These are phyloP conservation scores for Neurospora sp. DNA, from an alignment of 495 filamentous ascomycete genomes.

Conservation along the genomic window DNA sequence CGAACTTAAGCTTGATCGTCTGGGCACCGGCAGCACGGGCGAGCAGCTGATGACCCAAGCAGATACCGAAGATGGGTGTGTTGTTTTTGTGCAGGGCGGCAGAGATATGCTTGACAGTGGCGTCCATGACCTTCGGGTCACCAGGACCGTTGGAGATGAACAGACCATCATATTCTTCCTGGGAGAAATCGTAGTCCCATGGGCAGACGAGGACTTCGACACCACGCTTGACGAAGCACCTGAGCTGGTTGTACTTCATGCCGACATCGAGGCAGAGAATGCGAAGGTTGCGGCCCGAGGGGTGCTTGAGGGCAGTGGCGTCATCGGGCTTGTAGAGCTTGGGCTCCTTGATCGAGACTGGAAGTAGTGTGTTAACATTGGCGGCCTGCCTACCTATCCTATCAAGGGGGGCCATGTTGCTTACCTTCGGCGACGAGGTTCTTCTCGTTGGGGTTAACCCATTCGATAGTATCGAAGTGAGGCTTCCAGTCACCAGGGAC, in stretches of 20 bases:
- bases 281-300: slow-evolving; percentile 73
- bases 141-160: slow-evolving; percentile 97
- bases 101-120: slow-evolving; percentile 65
- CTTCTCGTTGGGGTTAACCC: slow-evolving; percentile 83
- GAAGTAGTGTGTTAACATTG: slow-evolving; percentile 21
- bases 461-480: slow-evolving; percentile 65
- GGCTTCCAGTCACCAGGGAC: slow-evolving; percentile 47
- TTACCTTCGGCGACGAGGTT: slow-evolving; percentile 93
- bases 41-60: slow-evolving; percentile 89
- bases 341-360: slow-evolving; percentile 79
- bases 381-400: background rate
- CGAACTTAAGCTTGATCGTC: slow-evolving; percentile 95
- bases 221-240: slow-evolving; percentile 83
- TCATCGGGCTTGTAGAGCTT: slow-evolving; percentile 67
- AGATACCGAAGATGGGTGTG: slow-evolving; percentile 92
- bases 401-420: slow-evolving; percentile 15
- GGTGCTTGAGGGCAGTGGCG: slow-evolving; percentile 59
- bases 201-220: slow-evolving; percentile 91
- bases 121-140: slow-evolving; percentile 74
- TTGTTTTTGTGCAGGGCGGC: slow-evolving; percentile 60
- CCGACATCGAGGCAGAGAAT: slow-evolving; percentile 92
- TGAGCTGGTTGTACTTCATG: slow-evolving; percentile 93
- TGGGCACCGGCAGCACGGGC: slow-evolving; percentile 81
- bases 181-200: slow-evolving; percentile 88
- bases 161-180: slow-evolving; percentile 82